Percentiles rank a stretch among this genome's conserved stretches.
phyloP scores from a whole-genome alignment of 2,329 filamentous ascomycete genomes.

The Canariomyces notabilis region DNA sequence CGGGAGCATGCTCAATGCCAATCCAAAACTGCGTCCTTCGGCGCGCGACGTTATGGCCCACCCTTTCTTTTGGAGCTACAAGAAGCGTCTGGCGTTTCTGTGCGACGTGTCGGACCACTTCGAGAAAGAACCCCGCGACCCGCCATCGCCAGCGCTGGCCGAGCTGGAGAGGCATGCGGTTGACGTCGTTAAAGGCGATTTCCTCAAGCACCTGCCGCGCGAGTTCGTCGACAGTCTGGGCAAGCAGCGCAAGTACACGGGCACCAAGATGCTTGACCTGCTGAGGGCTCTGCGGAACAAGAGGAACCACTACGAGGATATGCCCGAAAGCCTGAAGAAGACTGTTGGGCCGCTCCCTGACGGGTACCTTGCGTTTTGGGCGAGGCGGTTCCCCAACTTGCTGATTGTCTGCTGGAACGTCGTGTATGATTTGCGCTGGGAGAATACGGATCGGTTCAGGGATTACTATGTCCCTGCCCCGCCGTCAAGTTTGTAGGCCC shows the following conservation, averaged over 20 bases:
- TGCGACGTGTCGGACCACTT: constrained; percentile 96
- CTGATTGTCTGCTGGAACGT: constrained; percentile 75
- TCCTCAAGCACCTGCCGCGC: constrained; percentile 68
- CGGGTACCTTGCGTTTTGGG: constrained; percentile 83
- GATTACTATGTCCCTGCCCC: constrained; percentile 60
- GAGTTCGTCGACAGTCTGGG: constrained; percentile 85
- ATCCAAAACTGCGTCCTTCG: constrained; percentile 58
- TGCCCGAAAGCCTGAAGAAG: constrained; percentile 71
- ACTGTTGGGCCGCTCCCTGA: constrained; percentile 69
- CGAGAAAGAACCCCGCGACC: constrained; percentile 83
- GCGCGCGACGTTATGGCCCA: constrained; percentile 81
- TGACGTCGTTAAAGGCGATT: constrained; percentile 62
- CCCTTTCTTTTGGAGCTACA: constrained; percentile 91
- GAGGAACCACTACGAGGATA: constrained; percentile 96
- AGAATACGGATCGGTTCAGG: constrained; percentile 60
- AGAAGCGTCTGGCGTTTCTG: constrained; percentile 86
- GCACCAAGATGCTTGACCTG: constrained; percentile 75
- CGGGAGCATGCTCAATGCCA: constrained; percentile 63
- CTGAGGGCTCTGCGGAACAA: constrained; percentile 89
- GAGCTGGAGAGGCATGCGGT: constrained; percentile 52
- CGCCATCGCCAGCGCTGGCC: constrained; percentile 63
- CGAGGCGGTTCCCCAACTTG: constrained; percentile 69
- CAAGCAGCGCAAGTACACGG: constrained; percentile 93
- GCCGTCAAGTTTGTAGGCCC: constrained; percentile 18
- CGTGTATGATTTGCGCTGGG: constrained; percentile 60